Percentiles rank a stretch among this genome's conserved stretches.
Evolutionary conservation across 2,329 filamentous ascomycete genomes (phyloP).

Genomic region (Chaetomium olivaceum): DNA sequence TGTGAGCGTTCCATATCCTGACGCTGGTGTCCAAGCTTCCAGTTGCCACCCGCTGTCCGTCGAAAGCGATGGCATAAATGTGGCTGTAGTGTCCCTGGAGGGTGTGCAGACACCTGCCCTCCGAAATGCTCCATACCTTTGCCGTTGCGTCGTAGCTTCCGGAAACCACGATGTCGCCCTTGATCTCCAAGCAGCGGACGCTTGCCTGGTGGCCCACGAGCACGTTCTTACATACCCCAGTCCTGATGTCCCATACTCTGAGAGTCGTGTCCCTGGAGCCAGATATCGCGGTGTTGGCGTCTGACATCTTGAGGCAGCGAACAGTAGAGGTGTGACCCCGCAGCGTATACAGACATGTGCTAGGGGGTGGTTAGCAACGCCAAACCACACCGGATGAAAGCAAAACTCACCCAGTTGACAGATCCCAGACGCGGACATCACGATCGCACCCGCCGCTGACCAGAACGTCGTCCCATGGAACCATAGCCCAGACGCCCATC

Average conservation of each 20-base stretch:
- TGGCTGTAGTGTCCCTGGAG: constrained; percentile 95
- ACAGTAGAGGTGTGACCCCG: constrained; percentile 97
- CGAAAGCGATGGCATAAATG: constrained; percentile 98
- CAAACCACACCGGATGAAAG: not conserved
- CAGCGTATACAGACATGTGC: constrained; percentile 75
- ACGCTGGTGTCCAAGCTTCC: constrained; percentile 96
- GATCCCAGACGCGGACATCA: constrained; percentile 95
- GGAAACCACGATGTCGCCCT: constrained; percentile 95
- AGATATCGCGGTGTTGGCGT: constrained; percentile 90
- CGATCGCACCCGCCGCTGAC: constrained; percentile 96
- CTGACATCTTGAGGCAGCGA: constrained; percentile 95
- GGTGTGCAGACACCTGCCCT: constrained; percentile 87
- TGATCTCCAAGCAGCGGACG: constrained; percentile 91
- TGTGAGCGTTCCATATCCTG: constrained; percentile 89
- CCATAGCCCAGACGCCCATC: constrained; percentile 99
- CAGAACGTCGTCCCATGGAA: constrained; percentile 92
- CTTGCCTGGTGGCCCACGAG: constrained; percentile 94
- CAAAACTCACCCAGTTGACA: constrained; percentile 78
- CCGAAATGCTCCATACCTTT: constrained; percentile 95
- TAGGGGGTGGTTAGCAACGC: constrained; percentile 41
- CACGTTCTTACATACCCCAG: constrained; percentile 85
- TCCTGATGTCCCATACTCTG: constrained; percentile 89
- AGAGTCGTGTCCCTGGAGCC: constrained; percentile 94
- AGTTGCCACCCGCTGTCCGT: constrained; percentile 88
- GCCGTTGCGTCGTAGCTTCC: constrained; percentile 98